phyloP scores from a whole-genome alignment of 139 green algal genomes.

The Protoeuglena noctilucae region DNA sequence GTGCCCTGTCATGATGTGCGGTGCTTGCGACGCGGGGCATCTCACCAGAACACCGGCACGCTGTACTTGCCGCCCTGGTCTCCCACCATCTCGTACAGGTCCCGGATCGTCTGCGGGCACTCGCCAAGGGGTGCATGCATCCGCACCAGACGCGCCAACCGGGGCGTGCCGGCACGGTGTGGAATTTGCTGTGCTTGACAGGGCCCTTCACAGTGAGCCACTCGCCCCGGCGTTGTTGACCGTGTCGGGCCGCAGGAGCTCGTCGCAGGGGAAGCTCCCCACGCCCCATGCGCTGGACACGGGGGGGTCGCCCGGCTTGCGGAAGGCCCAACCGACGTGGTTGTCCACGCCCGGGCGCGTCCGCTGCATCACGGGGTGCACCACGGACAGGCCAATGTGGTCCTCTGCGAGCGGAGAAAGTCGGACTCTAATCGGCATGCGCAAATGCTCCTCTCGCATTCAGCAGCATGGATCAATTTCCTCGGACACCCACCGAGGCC shows the following conservation, averaged over 20 bases:
- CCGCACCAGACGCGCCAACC: no score
- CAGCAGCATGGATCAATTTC: no score
- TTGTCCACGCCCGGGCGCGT: slow-evolving; percentile 63
- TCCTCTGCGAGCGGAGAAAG: no score
- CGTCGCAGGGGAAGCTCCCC: slow-evolving; percentile 32
- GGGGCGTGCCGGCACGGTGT: no score
- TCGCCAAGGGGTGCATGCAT: no score
- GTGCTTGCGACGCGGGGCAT: no score
- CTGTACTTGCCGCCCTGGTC: slow-evolving; percentile 75
- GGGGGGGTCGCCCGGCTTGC: slow-evolving; percentile 29
- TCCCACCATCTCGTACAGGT: slow-evolving; percentile 60
- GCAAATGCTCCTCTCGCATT: no score
- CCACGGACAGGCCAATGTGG: slow-evolving; percentile 59
- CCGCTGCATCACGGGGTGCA: slow-evolving; percentile 69
- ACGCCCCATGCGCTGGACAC: slow-evolving; percentile 19
- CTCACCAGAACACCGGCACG: slow-evolving; percentile 84
- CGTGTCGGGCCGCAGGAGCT: slow-evolving; percentile 55
- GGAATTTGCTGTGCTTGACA: no score
- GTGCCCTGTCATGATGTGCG: no score
- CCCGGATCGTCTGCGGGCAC: slow-evolving; percentile 56
- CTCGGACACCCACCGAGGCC: slow-evolving; percentile 3
- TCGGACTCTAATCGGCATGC: no score
- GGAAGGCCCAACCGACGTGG: slow-evolving; percentile 78
- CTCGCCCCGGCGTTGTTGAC: no score
- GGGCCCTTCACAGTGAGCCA: no score